Evolutionary conservation across 2,329 filamentous ascomycete species (phyloP).

Genomic region (Corinectria fuckeliana): DNA sequence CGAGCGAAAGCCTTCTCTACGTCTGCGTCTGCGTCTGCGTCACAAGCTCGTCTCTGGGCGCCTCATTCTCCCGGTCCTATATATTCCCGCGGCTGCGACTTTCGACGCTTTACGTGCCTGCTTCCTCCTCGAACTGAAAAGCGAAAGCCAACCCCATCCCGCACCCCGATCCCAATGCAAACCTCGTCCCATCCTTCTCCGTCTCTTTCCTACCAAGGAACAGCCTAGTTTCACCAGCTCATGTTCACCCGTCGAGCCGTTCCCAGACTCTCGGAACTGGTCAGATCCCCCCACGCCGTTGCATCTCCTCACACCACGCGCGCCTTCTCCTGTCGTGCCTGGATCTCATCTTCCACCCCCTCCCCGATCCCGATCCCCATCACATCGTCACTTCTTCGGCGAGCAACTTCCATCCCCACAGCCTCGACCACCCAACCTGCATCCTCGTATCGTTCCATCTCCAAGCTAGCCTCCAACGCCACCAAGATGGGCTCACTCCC

Average conservation of each 20-base stretch:
- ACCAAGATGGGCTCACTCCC: slow-evolving; percentile 42
- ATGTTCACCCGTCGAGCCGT: slow-evolving; percentile 29
- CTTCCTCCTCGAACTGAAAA: slow-evolving; percentile 8
- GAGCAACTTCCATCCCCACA: slow-evolving; percentile 7
- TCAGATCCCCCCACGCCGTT: slow-evolving; percentile 19
- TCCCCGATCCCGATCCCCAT: slow-evolving; percentile 3
- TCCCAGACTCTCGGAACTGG: slow-evolving; percentile 26
- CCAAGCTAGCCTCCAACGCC: slow-evolving; percentile 18
- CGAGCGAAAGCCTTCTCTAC: neutral
- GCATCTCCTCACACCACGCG: slow-evolving; percentile 10
- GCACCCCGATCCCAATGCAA: slow-evolving; percentile 6
- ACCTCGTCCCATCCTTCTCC: neutral
- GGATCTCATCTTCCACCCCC: slow-evolving; percentile 5
- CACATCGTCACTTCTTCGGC: slow-evolving; percentile 12
- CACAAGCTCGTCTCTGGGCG: slow-evolving; percentile 5
- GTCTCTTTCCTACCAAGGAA: neutral
- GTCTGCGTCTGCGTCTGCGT: slow-evolving; percentile 8
- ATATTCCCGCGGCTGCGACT: slow-evolving; percentile 15
- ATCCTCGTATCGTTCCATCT: slow-evolving; percentile 14
- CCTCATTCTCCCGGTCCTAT: slow-evolving; percentile 17
- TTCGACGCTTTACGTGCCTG: neutral
- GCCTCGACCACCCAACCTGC: slow-evolving; percentile 3
- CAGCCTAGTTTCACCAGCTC: slow-evolving; percentile 17
- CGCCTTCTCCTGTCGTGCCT: slow-evolving; percentile 12
- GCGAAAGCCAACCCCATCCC: neutral